These are phyloP conservation scores for Phytopythium helicoides DNA, from an alignment of 352 stramenopile genomes.

Conservation along the genomic window DNA sequence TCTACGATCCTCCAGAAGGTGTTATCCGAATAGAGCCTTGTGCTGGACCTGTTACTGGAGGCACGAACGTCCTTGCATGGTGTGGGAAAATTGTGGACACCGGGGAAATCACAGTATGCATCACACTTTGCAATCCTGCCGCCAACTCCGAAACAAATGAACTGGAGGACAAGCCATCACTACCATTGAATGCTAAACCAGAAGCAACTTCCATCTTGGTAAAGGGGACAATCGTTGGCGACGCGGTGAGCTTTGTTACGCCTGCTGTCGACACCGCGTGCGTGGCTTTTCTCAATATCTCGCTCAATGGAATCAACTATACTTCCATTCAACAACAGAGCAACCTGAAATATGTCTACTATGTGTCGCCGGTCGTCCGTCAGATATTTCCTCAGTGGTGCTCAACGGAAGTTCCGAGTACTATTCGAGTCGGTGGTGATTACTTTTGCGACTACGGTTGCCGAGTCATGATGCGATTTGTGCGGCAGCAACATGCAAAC, in stretches of 20 bases:
- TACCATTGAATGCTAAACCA: neutral
- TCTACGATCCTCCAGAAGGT: constrained; percentile 68
- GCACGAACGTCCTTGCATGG: constrained; percentile 47
- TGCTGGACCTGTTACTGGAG: constrained; percentile 49
- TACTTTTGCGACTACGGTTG: constrained; percentile 55
- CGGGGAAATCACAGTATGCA: constrained; percentile 57
- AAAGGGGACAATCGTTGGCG: constrained; percentile 55
- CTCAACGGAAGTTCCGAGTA: constrained; percentile 26
- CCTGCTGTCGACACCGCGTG: constrained; percentile 37
- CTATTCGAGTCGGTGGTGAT: constrained; percentile 41
- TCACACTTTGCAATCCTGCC: constrained; percentile 19
- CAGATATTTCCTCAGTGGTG: constrained; percentile 52
- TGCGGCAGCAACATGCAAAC: constrained; percentile 25
- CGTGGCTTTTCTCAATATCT: constrained; percentile 56
- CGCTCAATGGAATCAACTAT: constrained; percentile 77
- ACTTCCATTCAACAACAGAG: constrained; percentile 39
- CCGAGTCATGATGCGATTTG: constrained; percentile 40
- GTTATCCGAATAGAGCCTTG: constrained; percentile 57
- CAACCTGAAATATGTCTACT: constrained; percentile 58
- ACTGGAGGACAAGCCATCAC: neutral
- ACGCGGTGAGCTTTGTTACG: constrained; percentile 50
- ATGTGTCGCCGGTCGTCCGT: constrained; percentile 45
- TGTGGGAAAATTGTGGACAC: constrained; percentile 71
- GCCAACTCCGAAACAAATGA: neutral
- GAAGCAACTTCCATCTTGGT: constrained; percentile 20